Base-by-base conservation (phyloP, 2,329 filamentous ascomycete species). In the Penicillium sp. region DNA sequence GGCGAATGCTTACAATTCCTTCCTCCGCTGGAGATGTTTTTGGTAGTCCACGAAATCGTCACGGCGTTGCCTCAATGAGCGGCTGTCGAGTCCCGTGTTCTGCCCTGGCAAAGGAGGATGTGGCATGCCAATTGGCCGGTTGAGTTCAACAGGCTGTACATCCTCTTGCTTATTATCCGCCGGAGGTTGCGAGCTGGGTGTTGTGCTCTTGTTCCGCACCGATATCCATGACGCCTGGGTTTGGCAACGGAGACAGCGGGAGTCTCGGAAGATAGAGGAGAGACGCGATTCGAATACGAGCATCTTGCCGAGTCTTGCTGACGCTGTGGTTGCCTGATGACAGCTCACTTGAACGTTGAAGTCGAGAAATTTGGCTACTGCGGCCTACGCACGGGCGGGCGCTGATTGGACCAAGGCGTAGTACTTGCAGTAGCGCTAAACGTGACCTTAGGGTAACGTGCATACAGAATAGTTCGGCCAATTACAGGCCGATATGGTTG, bases 41-140 rank as follows among this genome's bases (percentile, higher is more conserved):
- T 94, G 87, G 67, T 90, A 92, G 73, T 94, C 80, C 61, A 90
- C 85, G 68, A 96, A 91, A 68, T 96, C 91, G 61, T 90, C 85
- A 42, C 86, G 82, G 50, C 85, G 83, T 74, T 96, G 80, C 60
- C 79, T 78, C 60, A 89, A 71, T 1, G 85, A 81, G 42, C 92
- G 85, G 18, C 64, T 67, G 65, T 95, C 90, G 60, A 89, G 72
- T 53, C 91, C 91, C 1, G 85, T 87, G 74, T 97, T 97, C 71
- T 97, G 86, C 59, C 91, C 91, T 12, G 83, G 75, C 57, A 80
- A 75, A 0, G 94, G 94, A 2, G 91, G 88, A 38, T 83, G 75
- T 11, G 81, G 79, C 73, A 96, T 84, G 60, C 94, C 94, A 63
- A 99, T 93, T 14, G 94, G 93, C 38, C 90, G 85, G 40, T 78